phyloP scores from a whole-genome alignment of 73 alveolate species.

The Symbiodinium natans region DNA sequence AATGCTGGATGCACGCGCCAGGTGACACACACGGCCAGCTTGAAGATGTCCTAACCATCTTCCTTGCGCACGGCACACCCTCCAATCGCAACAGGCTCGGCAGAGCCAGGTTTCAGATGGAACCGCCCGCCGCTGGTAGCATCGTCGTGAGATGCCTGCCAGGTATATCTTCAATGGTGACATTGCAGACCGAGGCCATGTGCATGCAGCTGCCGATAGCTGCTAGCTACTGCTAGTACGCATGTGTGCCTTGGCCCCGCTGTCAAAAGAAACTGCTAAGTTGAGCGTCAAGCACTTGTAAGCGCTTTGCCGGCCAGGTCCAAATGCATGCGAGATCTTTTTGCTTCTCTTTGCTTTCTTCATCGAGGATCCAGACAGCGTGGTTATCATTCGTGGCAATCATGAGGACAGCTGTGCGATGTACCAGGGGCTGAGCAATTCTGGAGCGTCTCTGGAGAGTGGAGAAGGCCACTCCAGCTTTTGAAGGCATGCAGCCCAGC shows the following conservation, averaged over 20 bases:
- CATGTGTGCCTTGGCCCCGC: too few relatives aligned
- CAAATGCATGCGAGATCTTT: constrained; percentile 64
- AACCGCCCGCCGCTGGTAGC: too few relatives aligned
- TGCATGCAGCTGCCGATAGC: not conserved
- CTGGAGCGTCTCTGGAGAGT: not conserved
- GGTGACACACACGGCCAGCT: constrained; percentile 92
- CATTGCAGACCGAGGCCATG: constrained; percentile 59
- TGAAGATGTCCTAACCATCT: constrained; percentile 63
- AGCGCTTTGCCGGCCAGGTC: constrained; percentile 5
- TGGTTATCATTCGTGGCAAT: constrained; percentile 64
- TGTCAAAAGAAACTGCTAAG: too few relatives aligned
- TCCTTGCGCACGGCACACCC: constrained; percentile 72
- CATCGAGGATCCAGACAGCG: constrained; percentile 82
- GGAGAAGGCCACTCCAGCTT: not conserved
- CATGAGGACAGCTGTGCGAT: constrained; percentile 41
- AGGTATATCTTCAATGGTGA: constrained; percentile 87
- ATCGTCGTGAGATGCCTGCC: constrained; percentile 1
- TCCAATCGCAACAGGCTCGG: constrained; percentile 68
- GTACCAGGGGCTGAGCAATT: not conserved
- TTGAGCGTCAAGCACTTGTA: too few relatives aligned
- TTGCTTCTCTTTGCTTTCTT: constrained; percentile 66
- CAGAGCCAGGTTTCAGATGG: too few relatives aligned
- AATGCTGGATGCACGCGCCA: not conserved
- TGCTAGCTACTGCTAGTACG: not conserved
- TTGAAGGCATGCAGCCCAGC: too few relatives aligned